Evolutionary conservation across 2,329 filamentous ascomycete species (phyloP), one percentile per base, ranked within the genome.

Genomic region (Claviceps cyperi): DNA sequence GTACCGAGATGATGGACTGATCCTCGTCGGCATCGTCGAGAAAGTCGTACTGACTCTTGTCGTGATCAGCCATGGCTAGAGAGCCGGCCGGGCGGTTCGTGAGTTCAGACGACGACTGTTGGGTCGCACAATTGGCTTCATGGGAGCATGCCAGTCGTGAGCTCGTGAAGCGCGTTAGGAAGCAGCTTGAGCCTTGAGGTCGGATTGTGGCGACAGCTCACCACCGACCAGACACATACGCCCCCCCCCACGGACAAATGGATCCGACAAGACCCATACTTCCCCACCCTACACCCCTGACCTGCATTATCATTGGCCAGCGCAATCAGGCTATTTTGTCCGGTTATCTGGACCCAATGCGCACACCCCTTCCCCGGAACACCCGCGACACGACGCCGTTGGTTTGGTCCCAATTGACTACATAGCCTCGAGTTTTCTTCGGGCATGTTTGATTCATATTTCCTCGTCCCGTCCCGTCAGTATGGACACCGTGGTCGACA

Each of bases 401-500:
- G 28, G 28, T 32, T 32, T 32, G 9, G 28, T 9, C 28, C 28
- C 28, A 32, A n/a, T n/a, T 32, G 28, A 32, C 28, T 32, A 8
- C 28, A 9, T 32, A 9, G 28, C 28, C 28, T 32, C 3, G 28
- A 32, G 28, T 32, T 32, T 32, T 32, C 28, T 32, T 1, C 28
- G 9, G 28, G 2, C 8, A 21, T 22, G 6, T 13, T 43, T 21
- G 11, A 43, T 43, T 13, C 40, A 22, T 21, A 11, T 22, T 13
- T 43, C 21, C 3, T 11, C 13, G 14, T 17, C 17, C n/a, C 43
- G 47, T 37, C 59, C n/a, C 43, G 47, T 37, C 59, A 68, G 55
- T 49, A 98, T 98, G 92, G 92, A 98, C 65, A 76, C 86, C 17
- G 80, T 88, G 46, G 88, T 97, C 61, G 89, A 96, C 65, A 80